Evolutionary conservation across 148 eudicot species (phyloP).

Genomic region (Camellia lanceoleosa): DNA sequence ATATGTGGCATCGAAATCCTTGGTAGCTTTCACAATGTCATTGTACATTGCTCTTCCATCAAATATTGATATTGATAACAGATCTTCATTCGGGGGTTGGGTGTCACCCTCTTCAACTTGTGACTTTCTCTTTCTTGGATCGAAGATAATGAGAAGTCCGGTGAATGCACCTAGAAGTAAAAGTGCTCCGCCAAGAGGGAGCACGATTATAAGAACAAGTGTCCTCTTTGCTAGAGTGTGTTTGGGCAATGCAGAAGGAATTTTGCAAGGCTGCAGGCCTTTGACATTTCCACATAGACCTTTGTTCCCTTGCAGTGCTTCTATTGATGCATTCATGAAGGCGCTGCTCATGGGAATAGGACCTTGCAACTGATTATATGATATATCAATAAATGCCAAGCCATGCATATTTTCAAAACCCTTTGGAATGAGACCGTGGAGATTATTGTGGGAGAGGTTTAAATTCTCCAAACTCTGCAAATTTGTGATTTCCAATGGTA

Average conservation of each 20-base stretch:
- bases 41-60: background rate
- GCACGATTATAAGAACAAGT: conserved; percentile 15
- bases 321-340: conserved; percentile 22
- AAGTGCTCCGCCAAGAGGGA: conserved; percentile 23
- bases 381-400: conserved; percentile 23
- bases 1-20: conserved; percentile 24
- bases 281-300: conserved; percentile 32
- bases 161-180: conserved; percentile 16
- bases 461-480: conserved; percentile 28
- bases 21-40: background rate
- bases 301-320: conserved; percentile 27
- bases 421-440: conserved; percentile 14
- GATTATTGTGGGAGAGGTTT: background rate
- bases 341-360: conserved; percentile 32
- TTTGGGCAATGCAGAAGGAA: background rate
- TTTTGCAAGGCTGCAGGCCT: conserved; percentile 27
- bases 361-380: conserved; percentile 36
- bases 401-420: conserved; percentile 33
- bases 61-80: background rate
- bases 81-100: background rate
- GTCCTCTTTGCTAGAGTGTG: background rate
- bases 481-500: conserved; percentile 27
- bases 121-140: background rate
- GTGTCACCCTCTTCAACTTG: background rate
- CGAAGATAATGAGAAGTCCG: background rate